Evolutionary conservation across 768 basidiomycete genomes (phyloP).

Genomic region (Boletus coccyginus): DNA sequence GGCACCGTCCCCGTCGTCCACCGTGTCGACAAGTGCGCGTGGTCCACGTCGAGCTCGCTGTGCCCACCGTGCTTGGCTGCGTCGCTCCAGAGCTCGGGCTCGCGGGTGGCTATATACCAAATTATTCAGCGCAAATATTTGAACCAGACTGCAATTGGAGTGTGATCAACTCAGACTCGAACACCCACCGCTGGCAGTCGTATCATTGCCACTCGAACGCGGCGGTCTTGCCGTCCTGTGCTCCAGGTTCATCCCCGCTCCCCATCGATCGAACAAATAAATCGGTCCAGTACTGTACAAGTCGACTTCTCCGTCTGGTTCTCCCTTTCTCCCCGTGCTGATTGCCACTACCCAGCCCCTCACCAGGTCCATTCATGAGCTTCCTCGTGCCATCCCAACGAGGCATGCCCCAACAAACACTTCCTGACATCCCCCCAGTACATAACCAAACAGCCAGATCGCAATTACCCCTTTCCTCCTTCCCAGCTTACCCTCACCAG

Average conservation of each 20-base stretch:
- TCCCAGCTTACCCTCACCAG: conserved; percentile 34
- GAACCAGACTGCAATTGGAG: conserved; percentile 6
- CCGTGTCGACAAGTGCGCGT: background rate
- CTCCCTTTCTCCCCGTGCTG: conserved; percentile 10
- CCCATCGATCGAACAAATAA: conserved; percentile 15
- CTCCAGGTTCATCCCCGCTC: conserved; percentile 3
- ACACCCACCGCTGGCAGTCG: conserved; percentile 4
- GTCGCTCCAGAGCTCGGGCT: background rate
- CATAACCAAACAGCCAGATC: conserved; percentile 34
- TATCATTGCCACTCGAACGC: conserved; percentile 1
- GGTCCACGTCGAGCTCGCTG: conserved; percentile 1
- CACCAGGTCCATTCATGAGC: conserved; percentile 30
- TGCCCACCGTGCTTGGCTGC: background rate
- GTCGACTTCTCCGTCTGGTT: conserved; percentile 17
- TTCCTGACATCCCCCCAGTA: conserved; percentile 27
- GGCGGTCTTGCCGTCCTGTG: background rate
- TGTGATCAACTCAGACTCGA: conserved; percentile 21
- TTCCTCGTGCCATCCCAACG: conserved; percentile 36
- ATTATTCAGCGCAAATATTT: conserved; percentile 31
- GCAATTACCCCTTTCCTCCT: conserved; percentile 38
- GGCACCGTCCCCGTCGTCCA: conserved; percentile 21
- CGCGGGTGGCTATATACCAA: conserved; percentile 4
- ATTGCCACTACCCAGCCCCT: conserved; percentile 16
- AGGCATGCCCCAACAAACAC: conserved; percentile 28
- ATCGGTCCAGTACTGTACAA: conserved; percentile 11